Evolutionary conservation across 2,329 filamentous ascomycete species (phyloP), one percentile per base, ranked within the genome.

Genomic region (Colletotrichum eremochloae): DNA sequence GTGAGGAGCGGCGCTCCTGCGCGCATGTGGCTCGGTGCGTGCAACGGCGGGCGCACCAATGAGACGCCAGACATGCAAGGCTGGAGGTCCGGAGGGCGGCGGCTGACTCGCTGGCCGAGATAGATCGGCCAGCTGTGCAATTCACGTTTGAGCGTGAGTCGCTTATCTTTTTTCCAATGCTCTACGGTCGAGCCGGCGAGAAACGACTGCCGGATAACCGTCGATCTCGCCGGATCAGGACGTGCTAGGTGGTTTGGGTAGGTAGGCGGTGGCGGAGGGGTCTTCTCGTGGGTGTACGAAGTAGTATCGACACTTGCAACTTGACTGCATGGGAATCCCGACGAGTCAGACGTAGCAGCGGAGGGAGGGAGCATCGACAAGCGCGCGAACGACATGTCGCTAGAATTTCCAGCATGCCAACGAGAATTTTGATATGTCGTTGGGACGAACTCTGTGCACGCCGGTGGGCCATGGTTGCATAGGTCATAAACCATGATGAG

Each of bases 41-140:
- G 66, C 53, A 69, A 69, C 46, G 55, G 60, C 5, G 53, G 46
- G 31, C 38, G 12, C 44, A 40, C 66, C 66, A 72, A 69, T 69
- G 53, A 61, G 24, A 50, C 56, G 60, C 24, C 66, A 31, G 46
- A 29, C 46, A 69, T 69, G 66, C 66, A 60, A 72, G 69, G 69
- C 69, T 72, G 69, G 58, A 72, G 18, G 58, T 63, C 65, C 12
- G 40, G 40, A 18, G 48, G 62, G 53, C 18, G 44, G 50, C 71
- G 56, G 71, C 68, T 73, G 71, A 73, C 71, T 72, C 71, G 71
- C 67, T 50, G 50, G 48, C 62, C 67, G 62, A 67, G 71, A 57
- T 29, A 66, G 71, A 73, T 73, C 56, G 24, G 42, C 58, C 56
- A 57, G 52, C 55, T 71, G 67, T 71, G 62, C 56, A 62, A 71